Base-by-base conservation (phyloP, 139 green algal species). In the Closterium sp. region DNA sequence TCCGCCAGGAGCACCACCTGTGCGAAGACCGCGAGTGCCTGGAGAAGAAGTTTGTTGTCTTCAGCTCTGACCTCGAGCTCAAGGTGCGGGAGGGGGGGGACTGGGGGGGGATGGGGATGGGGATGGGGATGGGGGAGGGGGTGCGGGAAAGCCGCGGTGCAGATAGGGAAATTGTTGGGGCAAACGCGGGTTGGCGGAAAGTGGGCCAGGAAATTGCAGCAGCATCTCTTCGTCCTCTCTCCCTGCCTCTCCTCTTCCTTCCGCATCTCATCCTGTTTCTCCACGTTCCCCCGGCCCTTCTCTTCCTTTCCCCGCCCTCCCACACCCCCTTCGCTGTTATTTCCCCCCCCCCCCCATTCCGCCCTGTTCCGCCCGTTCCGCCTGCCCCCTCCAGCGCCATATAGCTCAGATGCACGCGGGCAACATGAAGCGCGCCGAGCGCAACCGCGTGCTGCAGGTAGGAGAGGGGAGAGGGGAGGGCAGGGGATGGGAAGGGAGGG, bases 1-100 rank as follows among this genome's bases (percentile, higher is more conserved):
- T 99, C 89, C 87, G 93, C 2, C 86, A 95, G 10, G 94, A 96
- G 24, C 98, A 99, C 95, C 96, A 97, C 95, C 91, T 95, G 62
- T 99, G 98, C 95, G 96, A 97, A 27, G 95, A 98, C 93, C 96
- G 95, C 0, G 85, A 88, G 31, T 99, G 98, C 96, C 90, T 98
- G 90, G 97, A 98, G 93, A 94, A 96, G 50, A 97, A 97, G 93
- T 99, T 99, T 90, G 96, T 99, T 50, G 98, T 99, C 42, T 99
- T 99, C 89, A 1, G 30, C 29, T 94, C 92, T 0, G 97, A 98
- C 91, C 86, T 96, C 17, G 97, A 99, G 92, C 96, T 99, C 27
- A 96, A 96, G 92, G 91, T 93, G 45, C 45, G 45, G 1, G 9
- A 7, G 10, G 9, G 9, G 5, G 45, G 45, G 10, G 1, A 70